Base-by-base conservation (phyloP, 345 rosid genomes). In the Corchorus olitorius region DNA sequence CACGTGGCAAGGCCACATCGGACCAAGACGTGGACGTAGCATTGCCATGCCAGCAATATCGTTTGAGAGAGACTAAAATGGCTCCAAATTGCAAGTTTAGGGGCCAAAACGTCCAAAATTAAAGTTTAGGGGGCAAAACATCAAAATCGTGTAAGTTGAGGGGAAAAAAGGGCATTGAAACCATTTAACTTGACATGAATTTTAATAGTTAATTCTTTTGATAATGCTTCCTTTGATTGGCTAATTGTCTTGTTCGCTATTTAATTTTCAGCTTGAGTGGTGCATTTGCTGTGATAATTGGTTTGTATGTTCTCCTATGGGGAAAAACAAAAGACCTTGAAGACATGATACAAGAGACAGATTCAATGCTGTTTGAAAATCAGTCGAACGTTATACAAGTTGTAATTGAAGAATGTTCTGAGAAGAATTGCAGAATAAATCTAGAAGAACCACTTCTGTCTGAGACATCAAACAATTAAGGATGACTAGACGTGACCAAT, bases 221-320 rank as follows among this genome's bases (percentile, higher is more conserved):
- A 33, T 34, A 19, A 62, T 64, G 7, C 45, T 1, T 59, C 12
- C 33, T 20, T n/a, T 7, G 64, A n/a, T n/a, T n/a, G n/a, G n/a
- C 53, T 50, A 52, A 39, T 61, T 16, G 16, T 60, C 35, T 70
- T 54, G 35, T 4, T 19, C 70, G 16, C 39, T 45, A 2, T 59
- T 63, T 19, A 50, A 39, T 39, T 5, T 65, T 65, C 81, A 88
- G 92, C 79, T 79, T 89, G 81, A 48, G 88, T 37, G 93, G 92
- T 35, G 89, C 86, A 22, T 19, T 76, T 52, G 81, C 74, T 56
- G 89, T 86, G 78, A 83, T 87, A 33, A 70, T 79, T 70, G 89
- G 88, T 37, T 76, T 84, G 63, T 87, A 87, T 60, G 37, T 69
- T 15, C 88, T 87, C 52, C 87, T 89, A 1, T 91, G 97, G 93